A percentile compares a stretch with the other conserved stretches of the same genome.
These are phyloP conservation scores for Globisporangium solare DNA, from an alignment of 352 stramenopile genomes.

Conservation along the genomic window DNA sequence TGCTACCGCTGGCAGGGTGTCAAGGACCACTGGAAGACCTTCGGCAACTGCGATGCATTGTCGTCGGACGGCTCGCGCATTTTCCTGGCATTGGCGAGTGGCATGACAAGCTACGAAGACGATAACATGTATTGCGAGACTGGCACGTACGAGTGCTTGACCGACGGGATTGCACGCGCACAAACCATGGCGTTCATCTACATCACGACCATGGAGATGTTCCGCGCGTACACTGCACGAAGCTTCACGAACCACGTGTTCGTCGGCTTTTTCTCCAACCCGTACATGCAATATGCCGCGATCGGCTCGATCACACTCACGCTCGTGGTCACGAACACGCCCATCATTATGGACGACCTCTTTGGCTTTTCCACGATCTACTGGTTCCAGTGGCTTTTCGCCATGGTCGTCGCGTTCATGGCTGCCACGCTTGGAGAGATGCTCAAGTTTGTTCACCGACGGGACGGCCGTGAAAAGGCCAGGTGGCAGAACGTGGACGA, in stretches of 20 bases:
- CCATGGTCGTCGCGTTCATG: conserved; percentile 25
- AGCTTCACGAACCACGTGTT: conserved; percentile 67
- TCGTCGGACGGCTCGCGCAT: conserved; percentile 41
- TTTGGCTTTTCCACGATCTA: conserved; percentile 48
- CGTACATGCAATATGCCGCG: conserved; percentile 52
- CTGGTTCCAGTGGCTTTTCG: conserved; percentile 38
- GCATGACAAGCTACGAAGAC: conserved; percentile 18
- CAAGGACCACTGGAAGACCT: conserved; percentile 39
- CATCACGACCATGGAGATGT: conserved; percentile 64
- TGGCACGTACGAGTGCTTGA: conserved; percentile 41
- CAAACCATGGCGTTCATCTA: conserved; percentile 77
- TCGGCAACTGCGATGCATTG: conserved; percentile 49
- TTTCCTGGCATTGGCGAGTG: conserved; percentile 40
- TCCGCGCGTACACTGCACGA: conserved; percentile 73
- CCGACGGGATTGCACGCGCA: conserved; percentile 45
- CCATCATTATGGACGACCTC: conserved; percentile 38
- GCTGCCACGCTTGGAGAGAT: conserved; percentile 34
- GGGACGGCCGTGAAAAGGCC: conserved; percentile 22
- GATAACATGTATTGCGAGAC: conserved; percentile 24
- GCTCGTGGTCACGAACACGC: conserved; percentile 35
- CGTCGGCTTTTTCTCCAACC: conserved; percentile 56
- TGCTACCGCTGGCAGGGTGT: conserved; percentile 51
- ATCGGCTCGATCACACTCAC: conserved; percentile 49
- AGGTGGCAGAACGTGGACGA: conserved; percentile 42
- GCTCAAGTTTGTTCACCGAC: conserved; percentile 30